Conservation (phyloP, 257 asterid species). For the Nicotiana benthamiana region DNA sequence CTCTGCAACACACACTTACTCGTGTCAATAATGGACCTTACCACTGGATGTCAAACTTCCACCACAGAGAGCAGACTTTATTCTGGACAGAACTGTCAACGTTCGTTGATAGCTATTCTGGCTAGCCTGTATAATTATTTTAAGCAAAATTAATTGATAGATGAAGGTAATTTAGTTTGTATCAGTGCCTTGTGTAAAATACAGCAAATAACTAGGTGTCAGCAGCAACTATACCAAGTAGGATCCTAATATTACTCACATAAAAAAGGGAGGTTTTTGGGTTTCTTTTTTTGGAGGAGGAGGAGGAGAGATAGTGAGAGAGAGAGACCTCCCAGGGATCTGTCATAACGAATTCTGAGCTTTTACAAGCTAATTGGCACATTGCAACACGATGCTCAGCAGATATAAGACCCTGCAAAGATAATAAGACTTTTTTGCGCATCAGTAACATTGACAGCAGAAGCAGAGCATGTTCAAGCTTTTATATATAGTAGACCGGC, state of each 20-base stretch:
- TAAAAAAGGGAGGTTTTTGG: background rate
- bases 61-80: conserved; percentile 36
- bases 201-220: background rate
- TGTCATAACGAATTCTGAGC: conserved; percentile 83
- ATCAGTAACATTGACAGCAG: background rate
- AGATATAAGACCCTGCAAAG: conserved; percentile 51
- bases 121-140: conserved; percentile 44
- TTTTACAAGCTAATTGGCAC: conserved; percentile 76
- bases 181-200: background rate
- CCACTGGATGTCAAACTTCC: conserved; percentile 41
- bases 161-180: background rate
- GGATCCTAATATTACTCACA: background rate
- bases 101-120: conserved; percentile 76
- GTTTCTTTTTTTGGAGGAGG: background rate
- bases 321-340: conserved; percentile 90
- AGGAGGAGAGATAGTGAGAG: conserved; percentile 20
- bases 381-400: conserved; percentile 75
- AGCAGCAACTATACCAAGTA: background rate
- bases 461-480: background rate
- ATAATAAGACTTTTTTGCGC: background rate
- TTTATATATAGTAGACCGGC: background rate
- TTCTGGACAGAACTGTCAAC: conserved; percentile 65
- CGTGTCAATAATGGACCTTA: conserved; percentile 9
- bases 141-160: background rate
- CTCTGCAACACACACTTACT: background rate